A percentile compares a stretch with the other conserved stretches of the same genome.
phyloP scores from a whole-genome alignment of 208 protist species.

The Leishmania guyanensis region DNA sequence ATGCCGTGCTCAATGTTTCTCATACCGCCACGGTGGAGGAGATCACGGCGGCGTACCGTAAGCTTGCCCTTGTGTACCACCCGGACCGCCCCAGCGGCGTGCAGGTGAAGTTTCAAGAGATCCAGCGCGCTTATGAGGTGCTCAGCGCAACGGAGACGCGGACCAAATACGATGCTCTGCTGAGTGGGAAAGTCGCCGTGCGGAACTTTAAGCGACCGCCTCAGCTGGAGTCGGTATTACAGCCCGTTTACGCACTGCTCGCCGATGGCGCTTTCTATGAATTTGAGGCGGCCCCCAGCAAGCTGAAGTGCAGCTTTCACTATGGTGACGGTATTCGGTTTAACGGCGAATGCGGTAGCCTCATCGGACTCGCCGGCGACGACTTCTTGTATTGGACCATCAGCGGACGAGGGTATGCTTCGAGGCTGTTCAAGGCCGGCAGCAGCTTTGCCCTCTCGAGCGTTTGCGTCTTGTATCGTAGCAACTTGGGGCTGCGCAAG shows the following conservation, averaged over 20 bases:
- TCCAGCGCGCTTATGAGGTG: conserved; percentile 97
- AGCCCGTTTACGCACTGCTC: conserved; percentile 58
- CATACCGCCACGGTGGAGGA: conserved; percentile 67
- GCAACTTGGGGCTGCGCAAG: conserved; percentile 41
- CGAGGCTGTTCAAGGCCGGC: conserved; percentile 58
- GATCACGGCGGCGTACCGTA: conserved; percentile 83
- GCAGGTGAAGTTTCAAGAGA: conserved; percentile 73
- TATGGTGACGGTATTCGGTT: conserved; percentile 83
- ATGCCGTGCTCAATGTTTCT: conserved; percentile 75
- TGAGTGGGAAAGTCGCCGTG: conserved; percentile 29
- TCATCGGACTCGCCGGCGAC: conserved; percentile 80
- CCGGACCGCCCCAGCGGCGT: conserved; percentile 82
- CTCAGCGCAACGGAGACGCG: conserved; percentile 92
- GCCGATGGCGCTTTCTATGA: conserved; percentile 70
- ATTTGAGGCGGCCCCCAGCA: conserved; percentile 73
- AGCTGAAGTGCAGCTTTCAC: conserved; percentile 65
- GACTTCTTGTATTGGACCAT: conserved; percentile 75
- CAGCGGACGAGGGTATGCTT: conserved; percentile 58
- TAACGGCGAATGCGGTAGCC: conserved; percentile 55
- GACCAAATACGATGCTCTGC: conserved; percentile 91
- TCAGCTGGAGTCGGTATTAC: conserved; percentile 35
- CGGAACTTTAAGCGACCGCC: conserved; percentile 64
- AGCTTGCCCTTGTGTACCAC: conserved; percentile 80
- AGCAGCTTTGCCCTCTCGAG: conserved; percentile 64
- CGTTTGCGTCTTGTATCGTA: conserved; percentile 54